Evolutionary conservation across 768 basidiomycete species (phyloP).

Genomic region (Pleurotus platypus): DNA sequence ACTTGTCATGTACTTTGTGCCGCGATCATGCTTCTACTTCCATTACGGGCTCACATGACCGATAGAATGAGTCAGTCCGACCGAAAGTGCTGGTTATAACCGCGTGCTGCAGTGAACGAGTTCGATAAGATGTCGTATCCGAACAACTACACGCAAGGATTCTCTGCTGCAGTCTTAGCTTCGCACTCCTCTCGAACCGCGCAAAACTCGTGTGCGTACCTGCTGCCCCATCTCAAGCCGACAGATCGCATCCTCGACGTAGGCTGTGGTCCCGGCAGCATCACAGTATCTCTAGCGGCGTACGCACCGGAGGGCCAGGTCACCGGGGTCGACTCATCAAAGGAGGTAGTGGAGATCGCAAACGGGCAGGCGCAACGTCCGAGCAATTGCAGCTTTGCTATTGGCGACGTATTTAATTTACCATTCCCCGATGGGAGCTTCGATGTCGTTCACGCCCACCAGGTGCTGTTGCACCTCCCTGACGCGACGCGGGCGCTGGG

Average conservation of each 20-base stretch:
- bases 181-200: slow-evolving; percentile 5
- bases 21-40: too few relatives aligned
- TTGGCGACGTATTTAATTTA: slow-evolving; percentile 34
- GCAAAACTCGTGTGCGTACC: not conserved
- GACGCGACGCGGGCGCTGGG: slow-evolving; percentile 35
- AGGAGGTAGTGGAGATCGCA: slow-evolving; percentile 32
- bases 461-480: slow-evolving; percentile 44
- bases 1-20: too few relatives aligned
- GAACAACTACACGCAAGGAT: slow-evolving; percentile 4
- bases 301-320: slow-evolving; percentile 37
- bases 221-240: slow-evolving; percentile 1
- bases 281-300: slow-evolving; percentile 39
- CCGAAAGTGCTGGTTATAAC: too few relatives aligned
- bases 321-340: slow-evolving; percentile 36
- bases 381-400: slow-evolving; percentile 33
- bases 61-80: too few relatives aligned
- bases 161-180: not conserved
- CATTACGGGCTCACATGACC: too few relatives aligned
- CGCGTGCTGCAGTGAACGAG: too few relatives aligned
- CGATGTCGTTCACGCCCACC: slow-evolving; percentile 48
- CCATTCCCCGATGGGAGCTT: slow-evolving; percentile 36
- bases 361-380: slow-evolving; percentile 20
- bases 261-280: slow-evolving; percentile 51
- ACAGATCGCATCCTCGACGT: slow-evolving; percentile 38
- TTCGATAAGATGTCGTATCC: not conserved